A percentile compares a stretch with the other conserved stretches of the same genome.
These are phyloP conservation scores for Copromyces sp. DNA, from an alignment of 495 filamentous ascomycete species.

Conservation along the genomic window DNA sequence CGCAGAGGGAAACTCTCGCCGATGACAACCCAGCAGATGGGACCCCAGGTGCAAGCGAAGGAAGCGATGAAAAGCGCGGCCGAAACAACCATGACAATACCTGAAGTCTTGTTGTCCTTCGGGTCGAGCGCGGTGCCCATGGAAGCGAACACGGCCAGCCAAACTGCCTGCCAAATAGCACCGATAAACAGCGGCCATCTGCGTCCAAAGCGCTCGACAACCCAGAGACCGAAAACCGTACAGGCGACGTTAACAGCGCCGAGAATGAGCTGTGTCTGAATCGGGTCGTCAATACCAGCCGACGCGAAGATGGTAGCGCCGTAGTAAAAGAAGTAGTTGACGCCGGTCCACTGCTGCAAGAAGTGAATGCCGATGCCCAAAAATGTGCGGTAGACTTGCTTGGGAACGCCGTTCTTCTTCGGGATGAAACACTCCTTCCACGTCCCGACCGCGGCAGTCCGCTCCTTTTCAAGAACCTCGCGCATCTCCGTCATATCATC, in stretches of 20 bases:
- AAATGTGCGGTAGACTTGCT: slow-evolving; percentile 57
- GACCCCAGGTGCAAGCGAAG: slow-evolving; percentile 65
- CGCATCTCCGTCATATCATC: slow-evolving; percentile 61
- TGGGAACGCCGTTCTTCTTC: slow-evolving; percentile 31
- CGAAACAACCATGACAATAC: slow-evolving; percentile 63
- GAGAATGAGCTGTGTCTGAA: slow-evolving; percentile 58
- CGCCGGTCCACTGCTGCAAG: slow-evolving; percentile 54
- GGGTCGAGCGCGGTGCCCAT: slow-evolving; percentile 41
- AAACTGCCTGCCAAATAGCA: slow-evolving; percentile 54
- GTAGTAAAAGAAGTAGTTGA: slow-evolving; percentile 50
- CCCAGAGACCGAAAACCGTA: slow-evolving; percentile 57
- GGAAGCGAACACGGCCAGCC: slow-evolving; percentile 60
- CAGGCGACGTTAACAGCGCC: slow-evolving; percentile 60
- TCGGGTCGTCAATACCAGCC: slow-evolving; percentile 52
- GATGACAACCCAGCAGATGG: slow-evolving; percentile 66
- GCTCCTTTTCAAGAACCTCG: slow-evolving; percentile 48
- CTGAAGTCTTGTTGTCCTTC: slow-evolving; percentile 40
- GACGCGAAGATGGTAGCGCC: slow-evolving; percentile 50
- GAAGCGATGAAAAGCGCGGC: slow-evolving; percentile 58
- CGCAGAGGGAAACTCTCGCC: slow-evolving; percentile 67
- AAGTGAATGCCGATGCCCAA: slow-evolving; percentile 60
- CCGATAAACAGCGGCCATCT: slow-evolving; percentile 55
- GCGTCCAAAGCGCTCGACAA: slow-evolving; percentile 57
- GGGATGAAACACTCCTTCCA: slow-evolving; percentile 53
- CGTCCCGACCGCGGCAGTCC: slow-evolving; percentile 34